Conservation (phyloP, 2,329 filamentous ascomycete genomes). For the Oidium heveae region DNA sequence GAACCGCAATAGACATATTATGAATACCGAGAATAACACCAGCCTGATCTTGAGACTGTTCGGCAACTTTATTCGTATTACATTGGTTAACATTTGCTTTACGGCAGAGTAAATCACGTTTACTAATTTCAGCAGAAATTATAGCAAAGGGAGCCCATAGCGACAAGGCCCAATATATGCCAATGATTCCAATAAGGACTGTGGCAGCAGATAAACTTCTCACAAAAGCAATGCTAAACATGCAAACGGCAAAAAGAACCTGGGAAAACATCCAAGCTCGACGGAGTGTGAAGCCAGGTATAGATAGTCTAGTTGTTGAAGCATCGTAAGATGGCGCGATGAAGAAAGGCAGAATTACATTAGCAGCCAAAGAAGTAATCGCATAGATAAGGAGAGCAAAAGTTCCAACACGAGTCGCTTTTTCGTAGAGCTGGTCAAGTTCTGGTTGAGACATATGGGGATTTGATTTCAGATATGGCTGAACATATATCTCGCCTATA, state of each 20-base stretch:
- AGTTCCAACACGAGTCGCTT: conserved; percentile 65
- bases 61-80: conserved; percentile 1
- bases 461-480: conserved; percentile 53
- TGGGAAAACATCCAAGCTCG: conserved; percentile 71
- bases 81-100: conserved; percentile 2
- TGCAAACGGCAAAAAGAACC: conserved; percentile 57
- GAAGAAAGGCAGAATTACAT: conserved; percentile 64
- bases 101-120: conserved; percentile 43
- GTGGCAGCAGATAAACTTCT: conserved; percentile 46
- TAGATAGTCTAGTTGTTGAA: conserved; percentile 25
- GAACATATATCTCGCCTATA: conserved; percentile 75
- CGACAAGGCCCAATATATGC: conserved; percentile 77
- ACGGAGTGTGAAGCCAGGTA: conserved; percentile 66
- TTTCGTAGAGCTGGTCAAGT: conserved; percentile 57
- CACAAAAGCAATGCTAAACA: conserved; percentile 65
- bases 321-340: conserved; percentile 51
- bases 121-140: conserved; percentile 77
- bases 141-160: conserved; percentile 91
- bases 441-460: conserved; percentile 54
- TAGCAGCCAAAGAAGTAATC: conserved; percentile 57
- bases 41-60: conserved; percentile 7
- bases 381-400: conserved; percentile 78
- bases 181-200: conserved; percentile 53
- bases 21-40: conserved; percentile 79
- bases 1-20: conserved; percentile 80